Percentiles rank a stretch among this genome's conserved stretches.
phyloP scores from a whole-genome alignment of 164 flowering plant genomes.

The Platanus orientalis region DNA sequence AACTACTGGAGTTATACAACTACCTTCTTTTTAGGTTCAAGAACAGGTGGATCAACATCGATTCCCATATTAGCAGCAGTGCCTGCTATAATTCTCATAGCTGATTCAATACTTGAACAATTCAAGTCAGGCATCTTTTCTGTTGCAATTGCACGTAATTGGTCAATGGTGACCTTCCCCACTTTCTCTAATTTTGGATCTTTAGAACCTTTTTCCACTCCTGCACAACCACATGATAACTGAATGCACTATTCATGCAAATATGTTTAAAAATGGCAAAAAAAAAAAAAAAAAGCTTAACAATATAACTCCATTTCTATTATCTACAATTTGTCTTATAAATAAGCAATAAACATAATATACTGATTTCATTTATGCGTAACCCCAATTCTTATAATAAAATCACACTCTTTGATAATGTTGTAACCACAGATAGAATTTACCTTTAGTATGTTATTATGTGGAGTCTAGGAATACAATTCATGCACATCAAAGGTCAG shows the following conservation, averaged over 20 bases:
- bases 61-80: constrained; percentile 98
- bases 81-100: constrained; percentile 97
- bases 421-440: no score
- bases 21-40: constrained; percentile 63
- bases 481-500: no score
- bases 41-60: constrained; percentile 85
- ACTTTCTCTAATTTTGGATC: constrained; percentile 67
- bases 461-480: no score
- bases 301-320: no score
- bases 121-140: constrained; percentile 96
- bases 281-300: no score
- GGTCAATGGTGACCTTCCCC: constrained; percentile 84
- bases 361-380: no score
- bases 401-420: no score
- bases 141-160: constrained; percentile 59
- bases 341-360: no score
- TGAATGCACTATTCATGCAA: not conserved
- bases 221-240: constrained; percentile 24
- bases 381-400: no score
- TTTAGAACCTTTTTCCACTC: constrained; percentile 88
- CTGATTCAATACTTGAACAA: constrained; percentile 77
- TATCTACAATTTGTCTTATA: no score
- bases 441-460: no score
- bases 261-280: not conserved
- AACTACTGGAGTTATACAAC: constrained; percentile 10